Conservation (phyloP, 2,329 filamentous ascomycete species). For the Aspergillus tanneri region DNA sequence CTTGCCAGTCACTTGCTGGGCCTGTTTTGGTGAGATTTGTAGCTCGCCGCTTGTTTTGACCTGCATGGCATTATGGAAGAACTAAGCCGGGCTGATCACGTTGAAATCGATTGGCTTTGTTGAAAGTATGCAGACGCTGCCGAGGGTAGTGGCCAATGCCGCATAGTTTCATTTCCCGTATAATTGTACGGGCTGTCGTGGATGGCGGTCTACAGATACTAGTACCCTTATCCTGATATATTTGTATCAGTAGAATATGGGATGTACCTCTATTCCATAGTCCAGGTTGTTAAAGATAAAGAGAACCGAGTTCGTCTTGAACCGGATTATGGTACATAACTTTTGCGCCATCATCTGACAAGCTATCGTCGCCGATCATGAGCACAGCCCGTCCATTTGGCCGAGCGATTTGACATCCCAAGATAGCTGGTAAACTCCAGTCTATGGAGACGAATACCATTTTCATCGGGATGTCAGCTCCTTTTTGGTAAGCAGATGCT, state of each 20-base stretch:
- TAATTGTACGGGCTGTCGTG: constrained; percentile 13
- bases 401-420: constrained; percentile 6
- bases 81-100: not conserved
- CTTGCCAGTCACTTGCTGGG: not conserved
- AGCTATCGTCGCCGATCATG: constrained; percentile 17
- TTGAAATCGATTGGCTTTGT: not conserved
- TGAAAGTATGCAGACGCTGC: not conserved
- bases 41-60: constrained; percentile 5
- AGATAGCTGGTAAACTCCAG: constrained; percentile 10
- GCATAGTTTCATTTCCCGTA: constrained; percentile 9
- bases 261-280: constrained; percentile 11
- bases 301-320: constrained; percentile 4
- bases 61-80: too few species aligned
- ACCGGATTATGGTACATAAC: constrained; percentile 13
- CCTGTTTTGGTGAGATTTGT: not conserved
- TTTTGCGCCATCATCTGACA: constrained; percentile 17
- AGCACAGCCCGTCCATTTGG: constrained; percentile 4
- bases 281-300: constrained; percentile 12
- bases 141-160: not conserved
- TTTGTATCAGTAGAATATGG: not conserved
- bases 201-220: constrained; percentile 4
- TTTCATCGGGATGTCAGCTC: constrained; percentile 8
- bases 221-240: not conserved
- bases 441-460: constrained; percentile 17
- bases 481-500: not conserved